A percentile compares a stretch with the other conserved stretches of the same genome.
Conservation (phyloP, 2,329 filamentous ascomycete genomes). For the Calonectria leucothoes region DNA sequence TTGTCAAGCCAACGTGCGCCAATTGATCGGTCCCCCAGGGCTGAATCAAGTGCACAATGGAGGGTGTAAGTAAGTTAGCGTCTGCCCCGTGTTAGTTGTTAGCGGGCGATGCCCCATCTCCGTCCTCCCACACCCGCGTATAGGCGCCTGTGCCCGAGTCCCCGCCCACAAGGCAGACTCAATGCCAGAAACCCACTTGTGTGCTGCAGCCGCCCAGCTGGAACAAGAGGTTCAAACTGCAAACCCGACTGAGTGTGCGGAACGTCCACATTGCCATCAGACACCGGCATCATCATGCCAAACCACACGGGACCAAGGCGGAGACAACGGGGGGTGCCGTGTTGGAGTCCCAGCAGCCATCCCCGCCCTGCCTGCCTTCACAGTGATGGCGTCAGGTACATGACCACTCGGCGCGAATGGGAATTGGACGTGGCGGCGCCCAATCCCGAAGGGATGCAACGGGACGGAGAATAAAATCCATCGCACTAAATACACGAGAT, state of each 20-base stretch:
- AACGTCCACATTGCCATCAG: neutral
- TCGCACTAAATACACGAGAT: neutral
- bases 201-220: neutral
- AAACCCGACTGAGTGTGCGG: neutral
- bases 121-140: neutral
- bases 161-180: conserved; percentile 26
- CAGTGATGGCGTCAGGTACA: conserved; percentile 5
- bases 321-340: too few species aligned
- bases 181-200: conserved; percentile 15
- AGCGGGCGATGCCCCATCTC: neutral
- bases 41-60: neutral
- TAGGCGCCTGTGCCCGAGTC: conserved; percentile 5
- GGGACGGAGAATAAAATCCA: neutral
- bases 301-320: neutral
- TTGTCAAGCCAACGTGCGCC: neutral
- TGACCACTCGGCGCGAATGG: neutral
- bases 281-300: neutral
- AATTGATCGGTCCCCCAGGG: neutral
- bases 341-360: neutral
- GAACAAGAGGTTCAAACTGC: neutral
- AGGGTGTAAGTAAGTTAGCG: neutral
- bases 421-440: neutral
- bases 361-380: neutral
- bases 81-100: neutral
- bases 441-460: neutral